Evolutionary conservation across 225 moss, liverwort and hornwort species (phyloP), one percentile per base, ranked within the genome.

Genomic region (Pseudisothecium myosuroides): DNA sequence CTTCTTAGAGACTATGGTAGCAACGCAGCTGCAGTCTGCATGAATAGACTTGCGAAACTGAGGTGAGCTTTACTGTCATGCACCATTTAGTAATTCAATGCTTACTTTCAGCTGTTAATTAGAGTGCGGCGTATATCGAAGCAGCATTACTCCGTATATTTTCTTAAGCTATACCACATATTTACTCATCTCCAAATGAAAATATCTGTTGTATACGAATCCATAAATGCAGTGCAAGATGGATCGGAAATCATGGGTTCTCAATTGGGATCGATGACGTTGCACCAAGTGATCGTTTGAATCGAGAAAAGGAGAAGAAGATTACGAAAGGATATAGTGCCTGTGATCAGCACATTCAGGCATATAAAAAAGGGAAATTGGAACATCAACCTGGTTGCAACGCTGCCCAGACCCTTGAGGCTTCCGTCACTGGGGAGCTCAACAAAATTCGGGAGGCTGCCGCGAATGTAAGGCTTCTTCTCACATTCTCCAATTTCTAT

Each of bases 41-140:
- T 99, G 97, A 99, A 99, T 87, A 96, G 99, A 91, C 97, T 99
- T 91, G 99, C 99, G 90, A 99, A 99, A 92, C 93, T 99, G 83
- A 98, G 98, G 98, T 98, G 86, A 87, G 69, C 87, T 87, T 87
- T 77, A 37, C 73, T 78, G 59, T 41, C 62, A 60, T 87, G 81
- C 59, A 86, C 73, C 60, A 88, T 75, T 22, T 62, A n/a, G 81
- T 86, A 63, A 75, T 72, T 87, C 81, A 75, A 79, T 82, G 47
- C 66, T 67, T 81, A 49, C 69, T 61, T 45, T 76, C 68, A 36
- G 55, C 72, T 81, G 49, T 81, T 82, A 71, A 54, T 78, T 52
- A 17, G 34, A 69, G 45, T 54, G 43, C 45, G 67, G 2, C 36
- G 34, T 71, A 54, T 41, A 37, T 78, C 50, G 31, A 84, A 89